Evolutionary conservation across 2,329 filamentous ascomycete genomes (phyloP).

Genomic region (Cladophialophora exuberans): DNA sequence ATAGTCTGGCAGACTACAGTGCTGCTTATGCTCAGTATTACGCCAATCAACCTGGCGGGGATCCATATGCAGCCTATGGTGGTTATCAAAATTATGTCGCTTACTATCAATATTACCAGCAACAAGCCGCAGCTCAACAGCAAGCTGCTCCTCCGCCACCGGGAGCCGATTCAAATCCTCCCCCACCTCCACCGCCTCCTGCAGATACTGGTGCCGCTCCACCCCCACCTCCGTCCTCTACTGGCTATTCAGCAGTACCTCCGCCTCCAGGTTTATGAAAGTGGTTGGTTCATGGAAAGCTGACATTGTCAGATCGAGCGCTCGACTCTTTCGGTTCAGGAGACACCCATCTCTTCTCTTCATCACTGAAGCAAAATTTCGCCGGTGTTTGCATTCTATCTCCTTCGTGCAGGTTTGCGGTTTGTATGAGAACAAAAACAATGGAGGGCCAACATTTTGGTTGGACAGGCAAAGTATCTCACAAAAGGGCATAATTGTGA

Average conservation of each 20-base stretch:
- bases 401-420: slow-evolving; percentile 6
- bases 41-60: slow-evolving; percentile 30
- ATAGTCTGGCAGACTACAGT: slow-evolving; percentile 73
- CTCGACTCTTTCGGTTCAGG: neutral
- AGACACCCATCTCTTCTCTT: neutral
- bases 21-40: slow-evolving; percentile 83
- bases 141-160: slow-evolving; percentile 52
- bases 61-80: slow-evolving; percentile 85
- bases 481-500: slow-evolving; percentile 24
- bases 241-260: slow-evolving; percentile 26
- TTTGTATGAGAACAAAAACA: slow-evolving; percentile 15
- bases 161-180: slow-evolving; percentile 55
- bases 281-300: slow-evolving; percentile 14
- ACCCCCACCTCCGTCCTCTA: slow-evolving; percentile 17
- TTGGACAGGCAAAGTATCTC: slow-evolving; percentile 31
- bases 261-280: slow-evolving; percentile 30
- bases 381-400: neutral
- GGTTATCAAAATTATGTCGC: slow-evolving; percentile 75
- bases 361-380: neutral
- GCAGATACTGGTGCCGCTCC: slow-evolving; percentile 14
- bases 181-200: slow-evolving; percentile 24
- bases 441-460: slow-evolving; percentile 3
- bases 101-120: slow-evolving; percentile 72
- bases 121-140: slow-evolving; percentile 58
- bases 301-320: slow-evolving; percentile 23